Conservation (phyloP, 2,329 filamentous ascomycete species). For the Graphilbum sp. region DNA sequence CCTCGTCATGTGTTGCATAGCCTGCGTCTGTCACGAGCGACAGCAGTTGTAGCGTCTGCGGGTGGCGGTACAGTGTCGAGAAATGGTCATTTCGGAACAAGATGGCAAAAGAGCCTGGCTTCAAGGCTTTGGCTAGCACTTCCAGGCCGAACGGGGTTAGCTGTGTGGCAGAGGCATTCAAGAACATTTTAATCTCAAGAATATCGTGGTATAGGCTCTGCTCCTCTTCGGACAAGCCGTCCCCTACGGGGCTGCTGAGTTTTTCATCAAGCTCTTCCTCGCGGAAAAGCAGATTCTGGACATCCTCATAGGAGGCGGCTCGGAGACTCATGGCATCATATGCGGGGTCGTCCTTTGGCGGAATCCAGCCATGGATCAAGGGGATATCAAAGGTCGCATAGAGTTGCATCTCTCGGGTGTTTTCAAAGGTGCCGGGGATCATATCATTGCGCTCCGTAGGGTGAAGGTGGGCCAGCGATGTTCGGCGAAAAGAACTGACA, state of each 20-base stretch:
- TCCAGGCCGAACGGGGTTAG: conserved; percentile 69
- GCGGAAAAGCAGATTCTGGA: conserved; percentile 72
- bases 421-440: conserved; percentile 62
- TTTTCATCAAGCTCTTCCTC: conserved; percentile 82
- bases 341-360: conserved; percentile 46
- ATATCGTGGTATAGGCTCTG: conserved; percentile 73
- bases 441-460: conserved; percentile 29
- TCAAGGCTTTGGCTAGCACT: conserved; percentile 52
- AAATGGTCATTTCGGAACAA: conserved; percentile 97
- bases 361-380: conserved; percentile 85
- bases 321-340: conserved; percentile 56
- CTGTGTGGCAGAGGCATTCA: conserved; percentile 70
- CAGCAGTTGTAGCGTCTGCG: conserved; percentile 56
- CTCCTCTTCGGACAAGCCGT: conserved; percentile 53
- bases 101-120: conserved; percentile 70
- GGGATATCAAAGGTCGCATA: conserved; percentile 83
- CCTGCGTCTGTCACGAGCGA: conserved; percentile 87
- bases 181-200: conserved; percentile 65
- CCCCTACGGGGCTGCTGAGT: conserved; percentile 29
- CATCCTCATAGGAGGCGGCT: conserved; percentile 78
- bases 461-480: conserved; percentile 34
- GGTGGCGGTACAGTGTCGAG: conserved; percentile 81
- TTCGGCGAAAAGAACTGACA: conserved; percentile 30
- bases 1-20: conserved; percentile 72
- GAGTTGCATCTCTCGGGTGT: conserved; percentile 74